phyloP scores from a whole-genome alignment of 2,329 filamentous ascomycete genomes.

The Trichoderma asperellum region DNA sequence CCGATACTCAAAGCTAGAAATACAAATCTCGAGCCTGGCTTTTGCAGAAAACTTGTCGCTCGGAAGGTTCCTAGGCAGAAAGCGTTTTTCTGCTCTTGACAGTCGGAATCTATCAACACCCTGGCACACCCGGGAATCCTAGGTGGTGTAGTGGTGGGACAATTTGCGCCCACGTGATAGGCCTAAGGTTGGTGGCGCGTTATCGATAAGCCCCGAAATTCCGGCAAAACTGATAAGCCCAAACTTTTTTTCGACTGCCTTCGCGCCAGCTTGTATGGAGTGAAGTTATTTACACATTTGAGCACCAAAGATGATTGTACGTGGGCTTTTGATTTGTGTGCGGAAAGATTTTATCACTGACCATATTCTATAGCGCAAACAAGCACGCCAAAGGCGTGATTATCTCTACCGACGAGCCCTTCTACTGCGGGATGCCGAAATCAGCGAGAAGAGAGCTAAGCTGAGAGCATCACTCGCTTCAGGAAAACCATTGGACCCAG shows the following conservation, averaged over 20 bases:
- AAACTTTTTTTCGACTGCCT: constrained; percentile 36
- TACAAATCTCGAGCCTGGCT: neutral
- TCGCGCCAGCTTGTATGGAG: neutral
- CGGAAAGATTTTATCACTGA: neutral
- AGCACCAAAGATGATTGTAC: constrained; percentile 28
- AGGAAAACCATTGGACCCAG: constrained; percentile 80
- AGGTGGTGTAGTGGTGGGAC: constrained; percentile 44
- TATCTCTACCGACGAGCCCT: constrained; percentile 89
- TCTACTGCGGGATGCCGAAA: constrained; percentile 86
- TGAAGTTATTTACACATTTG: neutral
- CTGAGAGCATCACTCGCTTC: constrained; percentile 84
- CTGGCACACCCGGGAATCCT: constrained; percentile 10
- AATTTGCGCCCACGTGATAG: constrained; percentile 48
- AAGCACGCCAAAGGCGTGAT: constrained; percentile 48
- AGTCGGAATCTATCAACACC: constrained; percentile 36
- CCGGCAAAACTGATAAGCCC: neutral
- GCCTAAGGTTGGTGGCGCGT: constrained; percentile 33
- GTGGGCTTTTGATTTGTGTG: constrained; percentile 25
- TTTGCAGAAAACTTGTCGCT: neutral
- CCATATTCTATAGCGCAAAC: constrained; percentile 42
- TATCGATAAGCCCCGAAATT: constrained; percentile 39
- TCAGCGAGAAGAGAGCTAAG: constrained; percentile 86
- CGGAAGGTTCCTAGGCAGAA: constrained; percentile 29
- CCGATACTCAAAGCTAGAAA: neutral
- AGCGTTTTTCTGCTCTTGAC: constrained; percentile 34